A percentile compares a stretch with the other conserved stretches of the same genome.
phyloP scores from a whole-genome alignment of 2,329 filamentous ascomycete species.

The Shiraia bambusicola region DNA sequence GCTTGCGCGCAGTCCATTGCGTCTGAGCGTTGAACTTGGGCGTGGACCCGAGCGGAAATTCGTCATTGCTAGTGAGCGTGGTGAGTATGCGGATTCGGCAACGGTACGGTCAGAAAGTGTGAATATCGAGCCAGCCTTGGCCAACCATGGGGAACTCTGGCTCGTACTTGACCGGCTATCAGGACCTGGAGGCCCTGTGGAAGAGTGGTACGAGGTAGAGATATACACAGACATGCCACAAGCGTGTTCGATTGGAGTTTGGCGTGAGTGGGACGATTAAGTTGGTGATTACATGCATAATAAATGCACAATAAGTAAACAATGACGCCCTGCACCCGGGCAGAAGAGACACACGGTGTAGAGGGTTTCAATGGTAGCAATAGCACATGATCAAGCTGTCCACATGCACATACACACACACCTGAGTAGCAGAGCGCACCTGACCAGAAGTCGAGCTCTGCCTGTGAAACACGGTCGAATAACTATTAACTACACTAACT shows the following conservation, averaged over 20 bases:
- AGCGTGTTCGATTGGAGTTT: slow-evolving; percentile 48
- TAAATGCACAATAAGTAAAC: too few species aligned
- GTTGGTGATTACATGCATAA: too few species aligned
- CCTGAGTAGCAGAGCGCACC: too few species aligned
- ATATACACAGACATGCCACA: slow-evolving; percentile 50
- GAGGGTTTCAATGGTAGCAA: too few species aligned
- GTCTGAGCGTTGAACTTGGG: slow-evolving; percentile 72
- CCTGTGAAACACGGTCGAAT: too few species aligned
- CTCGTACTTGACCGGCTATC: slow-evolving; percentile 79
- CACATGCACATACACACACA: too few species aligned
- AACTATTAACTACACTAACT: too few species aligned
- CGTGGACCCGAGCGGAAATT: slow-evolving; percentile 67
- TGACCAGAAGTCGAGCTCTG: too few species aligned
- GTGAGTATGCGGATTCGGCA: slow-evolving; percentile 71
- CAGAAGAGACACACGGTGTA: too few species aligned
- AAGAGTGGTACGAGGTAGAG: slow-evolving; percentile 55
- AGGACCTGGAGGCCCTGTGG: slow-evolving; percentile 50
- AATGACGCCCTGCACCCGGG: too few species aligned
- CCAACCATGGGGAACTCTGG: slow-evolving; percentile 64
- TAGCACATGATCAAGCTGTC: too few species aligned
- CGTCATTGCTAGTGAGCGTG: slow-evolving; percentile 68
- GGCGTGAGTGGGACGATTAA: slow-evolving; percentile 48
- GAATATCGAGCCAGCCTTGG: slow-evolving; percentile 68
- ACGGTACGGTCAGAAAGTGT: slow-evolving; percentile 70
- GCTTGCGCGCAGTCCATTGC: slow-evolving; percentile 55